These are phyloP conservation scores for Yamadazyma atmosphaerica DNA, from an alignment of 1,139 yeast species.

Conservation along the genomic window DNA sequence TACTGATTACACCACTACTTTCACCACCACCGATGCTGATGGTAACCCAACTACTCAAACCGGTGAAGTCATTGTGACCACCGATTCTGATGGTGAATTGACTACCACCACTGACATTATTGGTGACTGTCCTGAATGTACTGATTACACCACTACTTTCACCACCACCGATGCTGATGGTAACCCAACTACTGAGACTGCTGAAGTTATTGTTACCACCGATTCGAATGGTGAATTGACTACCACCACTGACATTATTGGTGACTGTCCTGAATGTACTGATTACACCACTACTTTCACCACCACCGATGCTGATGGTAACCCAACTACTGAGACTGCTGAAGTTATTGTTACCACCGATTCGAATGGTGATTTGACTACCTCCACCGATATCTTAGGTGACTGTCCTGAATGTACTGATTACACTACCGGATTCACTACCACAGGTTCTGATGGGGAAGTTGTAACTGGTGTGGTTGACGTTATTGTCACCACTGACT, in stretches of 20 bases:
- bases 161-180: constrained; percentile 17
- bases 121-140: constrained; percentile 14
- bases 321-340: constrained; percentile 10
- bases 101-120: constrained; percentile 13
- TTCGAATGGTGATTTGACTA: constrained; percentile 10
- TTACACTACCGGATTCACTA: constrained; percentile 16
- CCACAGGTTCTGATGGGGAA: constrained; percentile 14
- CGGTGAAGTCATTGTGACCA: constrained; percentile 13
- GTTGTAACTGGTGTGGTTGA: constrained; percentile 11
- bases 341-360: constrained; percentile 13
- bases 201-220: constrained; percentile 14
- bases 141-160: constrained; percentile 18
- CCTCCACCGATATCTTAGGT: constrained; percentile 9
- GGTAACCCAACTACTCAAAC: constrained; percentile 10
- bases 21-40: constrained; percentile 8
- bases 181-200: constrained; percentile 13
- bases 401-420: constrained; percentile 14
- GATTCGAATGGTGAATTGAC: constrained; percentile 6
- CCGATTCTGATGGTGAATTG: constrained; percentile 14
- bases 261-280: constrained; percentile 13
- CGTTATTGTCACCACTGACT: constrained; percentile 12
- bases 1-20: constrained; percentile 6
- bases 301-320: constrained; percentile 15
- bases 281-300: constrained; percentile 17
- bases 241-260: constrained; percentile 11